These are phyloP conservation scores for Penicillium herquei DNA, from an alignment of 495 filamentous ascomycete genomes.

Conservation along the genomic window DNA sequence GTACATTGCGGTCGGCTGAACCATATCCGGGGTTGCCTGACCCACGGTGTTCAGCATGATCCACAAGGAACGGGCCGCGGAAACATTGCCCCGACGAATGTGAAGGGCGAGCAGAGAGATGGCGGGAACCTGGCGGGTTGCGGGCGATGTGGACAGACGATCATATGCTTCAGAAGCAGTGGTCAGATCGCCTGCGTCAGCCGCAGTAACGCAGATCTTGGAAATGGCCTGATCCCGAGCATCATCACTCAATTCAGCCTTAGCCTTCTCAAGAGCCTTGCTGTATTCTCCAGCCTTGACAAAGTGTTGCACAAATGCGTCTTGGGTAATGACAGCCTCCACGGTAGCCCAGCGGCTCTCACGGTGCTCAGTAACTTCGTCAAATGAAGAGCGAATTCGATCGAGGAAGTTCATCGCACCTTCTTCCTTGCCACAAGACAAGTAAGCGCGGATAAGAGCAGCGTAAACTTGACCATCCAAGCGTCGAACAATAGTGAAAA, in stretches of 20 bases:
- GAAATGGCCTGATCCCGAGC: constrained; percentile 55
- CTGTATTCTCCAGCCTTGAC: constrained; percentile 60
- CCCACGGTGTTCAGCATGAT: constrained; percentile 61
- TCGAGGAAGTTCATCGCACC: constrained; percentile 81
- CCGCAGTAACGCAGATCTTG: constrained; percentile 63
- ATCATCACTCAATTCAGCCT: constrained; percentile 43
- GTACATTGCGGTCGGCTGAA: constrained; percentile 86
- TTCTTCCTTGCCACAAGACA: constrained; percentile 70
- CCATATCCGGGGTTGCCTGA: constrained; percentile 61
- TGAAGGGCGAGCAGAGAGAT: constrained; percentile 83
- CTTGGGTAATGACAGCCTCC: constrained; percentile 64
- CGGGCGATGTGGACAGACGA: constrained; percentile 47
- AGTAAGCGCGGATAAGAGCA: constrained; percentile 81
- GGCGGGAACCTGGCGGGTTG: constrained; percentile 60
- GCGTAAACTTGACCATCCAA: constrained; percentile 85
- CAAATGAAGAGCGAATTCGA: constrained; percentile 63
- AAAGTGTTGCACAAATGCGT: constrained; percentile 73
- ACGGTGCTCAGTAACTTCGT: constrained; percentile 54
- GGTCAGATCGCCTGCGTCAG: constrained; percentile 71
- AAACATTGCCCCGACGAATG: constrained; percentile 74
- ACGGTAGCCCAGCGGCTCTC: constrained; percentile 53
- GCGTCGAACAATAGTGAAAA: constrained; percentile 66
- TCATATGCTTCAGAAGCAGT: constrained; percentile 68
- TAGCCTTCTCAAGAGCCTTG: constrained; percentile 66
- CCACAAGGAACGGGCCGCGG: constrained; percentile 75